Evolutionary conservation across 179 eudicot species (phyloP).

Genomic region (Nepenthes alata): DNA sequence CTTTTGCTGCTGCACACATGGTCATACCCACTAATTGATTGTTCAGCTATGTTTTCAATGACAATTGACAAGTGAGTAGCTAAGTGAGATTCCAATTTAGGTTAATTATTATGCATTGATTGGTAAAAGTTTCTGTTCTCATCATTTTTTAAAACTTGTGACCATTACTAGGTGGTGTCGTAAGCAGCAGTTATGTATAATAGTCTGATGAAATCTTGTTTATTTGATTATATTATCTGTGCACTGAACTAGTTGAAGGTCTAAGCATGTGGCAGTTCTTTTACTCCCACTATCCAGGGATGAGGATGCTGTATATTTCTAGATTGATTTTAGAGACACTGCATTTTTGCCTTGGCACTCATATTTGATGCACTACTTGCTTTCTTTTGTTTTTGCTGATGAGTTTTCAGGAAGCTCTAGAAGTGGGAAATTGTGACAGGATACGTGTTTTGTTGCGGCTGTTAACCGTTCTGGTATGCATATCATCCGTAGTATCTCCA

Average conservation of each 20-base stretch:
- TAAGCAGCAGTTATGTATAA: too few relatives aligned
- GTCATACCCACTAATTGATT: neutral
- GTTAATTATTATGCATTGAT: too few relatives aligned
- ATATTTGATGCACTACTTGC: neutral
- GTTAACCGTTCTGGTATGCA: constrained; percentile 74
- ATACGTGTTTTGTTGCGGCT: constrained; percentile 75
- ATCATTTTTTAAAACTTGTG: too few relatives aligned
- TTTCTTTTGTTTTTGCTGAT: constrained; percentile 9
- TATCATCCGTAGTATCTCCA: neutral
- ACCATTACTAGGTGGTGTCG: too few relatives aligned
- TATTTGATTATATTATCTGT: too few relatives aligned
- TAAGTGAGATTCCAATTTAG: neutral
- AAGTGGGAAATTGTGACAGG: constrained; percentile 55
- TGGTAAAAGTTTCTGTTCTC: too few relatives aligned
- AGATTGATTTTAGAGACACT: too few relatives aligned
- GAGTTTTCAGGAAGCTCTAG: constrained; percentile 59
- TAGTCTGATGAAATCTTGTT: too few relatives aligned
- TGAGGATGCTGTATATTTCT: too few relatives aligned
- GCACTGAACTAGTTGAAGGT: too few relatives aligned
- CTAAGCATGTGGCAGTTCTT: too few relatives aligned
- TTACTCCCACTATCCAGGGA: too few relatives aligned
- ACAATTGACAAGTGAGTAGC: neutral
- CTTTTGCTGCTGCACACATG: neutral
- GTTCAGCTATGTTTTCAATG: neutral
- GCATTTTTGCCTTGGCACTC: neutral